These are phyloP conservation scores for Nyctanthes arbortristis DNA, from an alignment of 257 asterid species.

Conservation along the genomic window DNA sequence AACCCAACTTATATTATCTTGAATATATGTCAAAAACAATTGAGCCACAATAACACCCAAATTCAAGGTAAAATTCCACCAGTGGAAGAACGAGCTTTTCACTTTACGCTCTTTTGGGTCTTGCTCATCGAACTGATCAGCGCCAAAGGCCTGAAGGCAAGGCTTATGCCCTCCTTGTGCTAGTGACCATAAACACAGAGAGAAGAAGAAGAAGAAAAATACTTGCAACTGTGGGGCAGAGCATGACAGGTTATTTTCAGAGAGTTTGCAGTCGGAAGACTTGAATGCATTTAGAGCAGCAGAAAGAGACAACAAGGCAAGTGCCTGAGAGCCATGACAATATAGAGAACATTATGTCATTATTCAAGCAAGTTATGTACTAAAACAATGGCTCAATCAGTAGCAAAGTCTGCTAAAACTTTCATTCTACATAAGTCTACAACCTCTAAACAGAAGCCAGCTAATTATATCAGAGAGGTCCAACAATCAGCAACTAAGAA, in stretches of 20 bases:
- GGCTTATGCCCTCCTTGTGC: conserved; percentile 57
- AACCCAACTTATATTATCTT: conserved; percentile 46
- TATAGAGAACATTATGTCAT: background rate
- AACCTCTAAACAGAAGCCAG: no score
- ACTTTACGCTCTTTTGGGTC: conserved; percentile 27
- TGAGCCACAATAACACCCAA: conserved; percentile 25
- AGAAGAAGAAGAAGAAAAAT: conserved; percentile 40
- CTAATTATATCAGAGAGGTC: no score
- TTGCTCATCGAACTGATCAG: conserved; percentile 44
- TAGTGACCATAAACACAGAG: conserved; percentile 39
- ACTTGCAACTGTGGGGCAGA: conserved; percentile 30
- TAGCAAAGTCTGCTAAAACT: no score
- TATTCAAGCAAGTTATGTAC: background rate
- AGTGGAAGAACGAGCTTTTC: conserved; percentile 48
- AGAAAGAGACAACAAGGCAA: conserved; percentile 41
- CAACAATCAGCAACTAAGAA: no score
- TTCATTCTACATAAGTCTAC: no score
- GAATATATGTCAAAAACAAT: conserved; percentile 34
- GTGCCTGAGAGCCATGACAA: conserved; percentile 21
- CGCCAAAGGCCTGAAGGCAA: conserved; percentile 49
- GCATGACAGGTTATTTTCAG: conserved; percentile 21
- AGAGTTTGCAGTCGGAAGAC: conserved; percentile 26
- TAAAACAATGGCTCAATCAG: no score
- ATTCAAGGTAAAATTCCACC: conserved; percentile 33
- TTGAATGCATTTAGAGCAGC: conserved; percentile 34